A percentile compares a stretch with the other conserved stretches of the same genome.
Conservation (phyloP, 2,329 filamentous ascomycete species). For the Remersonia thermophila region DNA sequence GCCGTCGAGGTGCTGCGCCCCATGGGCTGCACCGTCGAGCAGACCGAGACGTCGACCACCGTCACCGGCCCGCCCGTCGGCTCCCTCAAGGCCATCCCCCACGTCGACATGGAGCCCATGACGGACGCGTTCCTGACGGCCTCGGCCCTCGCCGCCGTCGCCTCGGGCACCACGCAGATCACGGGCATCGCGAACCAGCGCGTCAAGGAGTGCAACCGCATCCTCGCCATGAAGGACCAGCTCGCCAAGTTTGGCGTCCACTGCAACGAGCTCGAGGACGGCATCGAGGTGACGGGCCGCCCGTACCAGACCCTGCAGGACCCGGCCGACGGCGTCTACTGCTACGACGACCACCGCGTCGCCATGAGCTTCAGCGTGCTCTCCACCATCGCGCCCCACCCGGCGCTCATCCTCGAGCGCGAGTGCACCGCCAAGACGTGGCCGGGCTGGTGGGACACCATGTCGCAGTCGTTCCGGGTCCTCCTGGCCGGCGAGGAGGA, state of each 20-base stretch:
- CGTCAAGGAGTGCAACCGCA: conserved; percentile 96
- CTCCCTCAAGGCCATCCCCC: conserved; percentile 57
- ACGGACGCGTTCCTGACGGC: conserved; percentile 96
- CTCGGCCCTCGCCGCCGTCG: conserved; percentile 82
- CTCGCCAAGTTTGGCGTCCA: conserved; percentile 84
- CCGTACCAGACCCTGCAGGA: conserved; percentile 35
- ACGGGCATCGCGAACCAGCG: conserved; percentile 94
- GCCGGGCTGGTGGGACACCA: conserved; percentile 95
- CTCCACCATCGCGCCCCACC: conserved; percentile 54
- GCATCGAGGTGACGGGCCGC: conserved; percentile 60
- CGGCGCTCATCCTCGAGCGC: conserved; percentile 72
- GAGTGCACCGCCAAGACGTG: conserved; percentile 96
- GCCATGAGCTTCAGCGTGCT: conserved; percentile 98
- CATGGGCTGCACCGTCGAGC: conserved; percentile 87
- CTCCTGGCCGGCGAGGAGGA: conserved; percentile 63
- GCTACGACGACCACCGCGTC: conserved; percentile 94
- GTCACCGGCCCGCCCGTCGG: conserved; percentile 78
- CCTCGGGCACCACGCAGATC: conserved; percentile 71
- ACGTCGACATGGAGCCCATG: conserved; percentile 98
- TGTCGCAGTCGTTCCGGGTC: conserved; percentile 67
- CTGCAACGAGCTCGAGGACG: conserved; percentile 82
- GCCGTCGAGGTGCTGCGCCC: conserved; percentile 78
- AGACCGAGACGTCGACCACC: conserved; percentile 76
- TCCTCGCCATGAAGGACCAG: conserved; percentile 88
- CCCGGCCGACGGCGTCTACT: conserved; percentile 61